Evolutionary conservation across 805 yeast genomes (phyloP).

Genomic region (Cyberlindnera subsufficiens): DNA sequence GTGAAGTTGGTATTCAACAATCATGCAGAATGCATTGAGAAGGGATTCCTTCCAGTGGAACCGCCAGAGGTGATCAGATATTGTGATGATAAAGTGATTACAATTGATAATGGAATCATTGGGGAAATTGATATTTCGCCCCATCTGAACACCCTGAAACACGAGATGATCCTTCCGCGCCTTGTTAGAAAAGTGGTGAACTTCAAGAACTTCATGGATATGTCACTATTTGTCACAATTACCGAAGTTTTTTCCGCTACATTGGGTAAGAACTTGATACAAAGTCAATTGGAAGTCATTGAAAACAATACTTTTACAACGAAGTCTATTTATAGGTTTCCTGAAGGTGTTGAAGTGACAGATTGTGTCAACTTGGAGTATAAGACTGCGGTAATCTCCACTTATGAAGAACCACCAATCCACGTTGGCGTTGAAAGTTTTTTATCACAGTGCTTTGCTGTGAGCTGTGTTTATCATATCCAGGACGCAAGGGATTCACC

Average conservation of each 20-base stretch:
- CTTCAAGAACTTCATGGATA: constrained; percentile 19
- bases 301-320: constrained; percentile 22
- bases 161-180: constrained; percentile 6
- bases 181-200: constrained; percentile 15
- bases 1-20: constrained; percentile 5
- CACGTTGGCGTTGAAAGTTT: constrained; percentile 28
- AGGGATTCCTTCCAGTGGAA: constrained; percentile 16
- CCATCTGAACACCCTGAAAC: background rate
- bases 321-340: constrained; percentile 12
- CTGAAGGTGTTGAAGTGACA: constrained; percentile 20
- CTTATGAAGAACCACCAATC: constrained; percentile 20
- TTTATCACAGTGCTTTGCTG: constrained; percentile 30
- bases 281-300: constrained; percentile 19
- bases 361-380: constrained; percentile 21
- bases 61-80: constrained; percentile 7
- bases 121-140: background rate
- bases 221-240: constrained; percentile 17
- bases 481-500: constrained; percentile 26
- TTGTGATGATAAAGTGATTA: constrained; percentile 1
- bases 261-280: constrained; percentile 4
- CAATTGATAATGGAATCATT: constrained; percentile 1
- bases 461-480: constrained; percentile 28
- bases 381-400: constrained; percentile 14
- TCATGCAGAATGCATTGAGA: constrained; percentile 1
- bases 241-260: constrained; percentile 7